phyloP scores from a whole-genome alignment of 2,329 filamentous ascomycete genomes.

The Coniella lustricola region DNA sequence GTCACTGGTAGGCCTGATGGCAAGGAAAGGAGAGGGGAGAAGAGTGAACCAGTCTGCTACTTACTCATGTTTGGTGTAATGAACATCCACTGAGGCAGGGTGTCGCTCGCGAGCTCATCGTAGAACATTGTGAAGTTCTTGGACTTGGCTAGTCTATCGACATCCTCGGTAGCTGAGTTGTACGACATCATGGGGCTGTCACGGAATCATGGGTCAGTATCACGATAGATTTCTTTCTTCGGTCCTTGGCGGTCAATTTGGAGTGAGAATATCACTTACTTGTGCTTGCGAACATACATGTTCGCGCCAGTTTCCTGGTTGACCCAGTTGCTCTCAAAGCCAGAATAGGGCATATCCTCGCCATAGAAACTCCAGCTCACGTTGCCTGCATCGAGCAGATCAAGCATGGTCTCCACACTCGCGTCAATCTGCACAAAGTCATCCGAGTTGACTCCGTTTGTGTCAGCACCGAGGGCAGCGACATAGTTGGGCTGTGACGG shows the following conservation, averaged over 20 bases:
- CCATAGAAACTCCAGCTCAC: conserved; percentile 47
- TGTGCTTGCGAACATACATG: conserved; percentile 61
- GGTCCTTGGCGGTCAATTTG: background rate
- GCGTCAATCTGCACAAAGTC: conserved; percentile 36
- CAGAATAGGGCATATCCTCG: conserved; percentile 44
- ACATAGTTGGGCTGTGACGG: conserved; percentile 58
- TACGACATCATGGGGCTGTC: conserved; percentile 25
- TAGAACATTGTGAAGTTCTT: conserved; percentile 27
- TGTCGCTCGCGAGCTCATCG: conserved; percentile 20
- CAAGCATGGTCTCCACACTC: conserved; percentile 40
- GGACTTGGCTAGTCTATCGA: conserved; percentile 24
- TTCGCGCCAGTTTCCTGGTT: conserved; percentile 49
- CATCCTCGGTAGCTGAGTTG: conserved; percentile 23
- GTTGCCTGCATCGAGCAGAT: conserved; percentile 39
- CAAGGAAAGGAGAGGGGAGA: background rate
- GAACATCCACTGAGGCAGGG: conserved; percentile 30
- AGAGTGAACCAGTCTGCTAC: background rate
- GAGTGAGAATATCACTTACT: conserved; percentile 31
- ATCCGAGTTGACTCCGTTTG: conserved; percentile 49
- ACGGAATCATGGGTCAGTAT: background rate
- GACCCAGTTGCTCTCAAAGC: conserved; percentile 41
- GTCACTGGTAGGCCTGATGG: background rate
- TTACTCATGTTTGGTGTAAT: conserved; percentile 40
- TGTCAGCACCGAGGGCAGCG: conserved; percentile 48
- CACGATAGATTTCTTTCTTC: background rate